Evolutionary conservation across 768 basidiomycete genomes (phyloP).

Genomic region (Boletus rubescentipes): DNA sequence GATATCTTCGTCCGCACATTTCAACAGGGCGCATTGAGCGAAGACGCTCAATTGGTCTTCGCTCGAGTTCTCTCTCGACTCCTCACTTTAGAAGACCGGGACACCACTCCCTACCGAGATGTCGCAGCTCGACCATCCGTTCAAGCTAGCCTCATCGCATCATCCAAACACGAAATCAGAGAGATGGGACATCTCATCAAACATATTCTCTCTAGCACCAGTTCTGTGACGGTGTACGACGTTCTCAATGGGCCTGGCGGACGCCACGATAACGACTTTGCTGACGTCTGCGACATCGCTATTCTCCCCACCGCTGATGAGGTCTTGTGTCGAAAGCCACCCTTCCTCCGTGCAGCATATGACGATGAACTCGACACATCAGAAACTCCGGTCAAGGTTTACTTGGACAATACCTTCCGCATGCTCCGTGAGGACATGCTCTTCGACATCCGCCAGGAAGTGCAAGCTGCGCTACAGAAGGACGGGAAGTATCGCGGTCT

Average conservation of each 20-base stretch:
- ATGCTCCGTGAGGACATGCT: slow-evolving; percentile 65
- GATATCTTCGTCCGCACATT: slow-evolving; percentile 34
- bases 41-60: slow-evolving; percentile 40
- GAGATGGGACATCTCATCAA: slow-evolving; percentile 41
- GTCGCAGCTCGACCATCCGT: slow-evolving; percentile 33
- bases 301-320: slow-evolving; percentile 67
- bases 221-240: slow-evolving; percentile 13
- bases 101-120: slow-evolving; percentile 37
- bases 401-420: slow-evolving; percentile 66
- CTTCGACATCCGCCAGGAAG: slow-evolving; percentile 52
- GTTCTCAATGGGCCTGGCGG: slow-evolving; percentile 48
- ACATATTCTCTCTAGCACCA: slow-evolving; percentile 32
- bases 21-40: slow-evolving; percentile 29
- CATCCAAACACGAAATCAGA: slow-evolving; percentile 25
- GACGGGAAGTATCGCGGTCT: slow-evolving; percentile 39
- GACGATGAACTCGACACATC: slow-evolving; percentile 16
- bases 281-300: slow-evolving; percentile 53
- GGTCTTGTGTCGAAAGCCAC: slow-evolving; percentile 40
- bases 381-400: slow-evolving; percentile 36
- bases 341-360: slow-evolving; percentile 49
- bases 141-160: slow-evolving; percentile 24
- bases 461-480: slow-evolving; percentile 39
- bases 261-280: slow-evolving; percentile 67
- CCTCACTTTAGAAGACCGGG: slow-evolving; percentile 34
- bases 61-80: slow-evolving; percentile 51